phyloP scores from a whole-genome alignment of 371 early-diverging fungal species.

The Rhizopus arrhizus region DNA sequence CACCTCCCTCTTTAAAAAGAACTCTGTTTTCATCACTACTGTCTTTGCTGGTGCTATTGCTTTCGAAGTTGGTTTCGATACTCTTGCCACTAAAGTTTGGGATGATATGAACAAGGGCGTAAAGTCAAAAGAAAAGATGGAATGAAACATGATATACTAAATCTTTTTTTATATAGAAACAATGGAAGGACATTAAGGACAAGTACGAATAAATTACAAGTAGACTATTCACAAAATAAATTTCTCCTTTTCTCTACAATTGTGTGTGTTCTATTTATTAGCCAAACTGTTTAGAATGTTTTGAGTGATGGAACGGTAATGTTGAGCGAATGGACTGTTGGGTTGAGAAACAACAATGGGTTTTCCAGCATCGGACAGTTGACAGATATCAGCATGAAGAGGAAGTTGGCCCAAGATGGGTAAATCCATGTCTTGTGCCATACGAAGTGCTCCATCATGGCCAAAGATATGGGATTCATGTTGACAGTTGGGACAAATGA shows the following conservation, averaged over 20 bases:
- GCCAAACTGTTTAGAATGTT: conserved; percentile 49
- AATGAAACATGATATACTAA: neutral
- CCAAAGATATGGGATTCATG: conserved; percentile 84
- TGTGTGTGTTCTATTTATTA: neutral
- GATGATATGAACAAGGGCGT: conserved; percentile 84
- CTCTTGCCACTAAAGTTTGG: conserved; percentile 69
- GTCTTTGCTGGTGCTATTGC: conserved; percentile 80
- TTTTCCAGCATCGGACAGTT: conserved; percentile 74
- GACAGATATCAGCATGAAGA: conserved; percentile 74
- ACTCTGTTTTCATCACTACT: conserved; percentile 71
- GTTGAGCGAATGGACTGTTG: conserved; percentile 60
- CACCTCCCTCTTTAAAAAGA: conserved; percentile 72
- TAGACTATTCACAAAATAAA: neutral
- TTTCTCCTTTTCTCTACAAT: neutral
- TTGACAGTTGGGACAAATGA: conserved; percentile 81
- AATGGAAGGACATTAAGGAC: conserved; percentile 78
- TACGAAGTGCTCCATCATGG: conserved; percentile 61
- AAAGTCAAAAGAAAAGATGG: conserved; percentile 20
- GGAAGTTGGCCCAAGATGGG: conserved; percentile 79
- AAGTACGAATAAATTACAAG: conserved; percentile 57
- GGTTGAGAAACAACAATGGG: conserved; percentile 76
- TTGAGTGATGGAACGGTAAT: conserved; percentile 66
- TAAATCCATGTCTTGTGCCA: conserved; percentile 66
- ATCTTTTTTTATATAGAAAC: conserved; percentile 41
- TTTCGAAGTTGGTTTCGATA: conserved; percentile 79